Percentiles rank a stretch among this genome's conserved stretches.
Evolutionary conservation across 768 basidiomycete genomes (phyloP).

Genomic region (Cystofilobasidium macerans): DNA sequence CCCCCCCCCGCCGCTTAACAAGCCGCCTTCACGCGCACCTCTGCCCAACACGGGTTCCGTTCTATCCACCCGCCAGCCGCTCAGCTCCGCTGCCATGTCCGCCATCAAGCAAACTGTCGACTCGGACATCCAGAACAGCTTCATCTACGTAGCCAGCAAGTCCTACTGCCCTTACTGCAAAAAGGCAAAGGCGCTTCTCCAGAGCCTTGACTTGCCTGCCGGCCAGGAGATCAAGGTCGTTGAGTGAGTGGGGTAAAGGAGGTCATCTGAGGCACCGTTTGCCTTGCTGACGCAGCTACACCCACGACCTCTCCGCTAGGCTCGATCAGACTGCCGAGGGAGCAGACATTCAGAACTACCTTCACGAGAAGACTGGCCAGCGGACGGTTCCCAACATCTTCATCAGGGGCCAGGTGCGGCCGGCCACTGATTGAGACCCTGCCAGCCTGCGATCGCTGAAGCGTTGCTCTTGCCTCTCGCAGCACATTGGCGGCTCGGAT

Average conservation of each 20-base stretch:
- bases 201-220: conserved; percentile 26
- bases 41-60: conserved; percentile 17
- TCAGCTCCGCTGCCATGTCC: neutral
- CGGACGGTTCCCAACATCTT: conserved; percentile 67
- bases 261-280: neutral
- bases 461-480: neutral
- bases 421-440: neutral
- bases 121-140: conserved; percentile 46
- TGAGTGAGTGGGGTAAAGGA: no score
- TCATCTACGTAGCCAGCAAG: conserved; percentile 55
- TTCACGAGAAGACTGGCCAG: conserved; percentile 54
- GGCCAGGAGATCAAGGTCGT: conserved; percentile 30
- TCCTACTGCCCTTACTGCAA: conserved; percentile 46
- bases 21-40: no score
- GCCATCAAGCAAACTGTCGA: conserved; percentile 31
- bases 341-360: conserved; percentile 54
- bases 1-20: no score
- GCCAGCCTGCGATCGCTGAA: neutral
- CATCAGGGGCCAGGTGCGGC: conserved; percentile 42
- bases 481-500: conserved; percentile 32
- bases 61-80: neutral
- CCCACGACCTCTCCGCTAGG: conserved; percentile 9
- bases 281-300: neutral
- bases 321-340: conserved; percentile 45
- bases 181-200: conserved; percentile 46